Evolutionary conservation across 768 basidiomycete genomes (phyloP).

Genomic region (Lactarius psammicola): DNA sequence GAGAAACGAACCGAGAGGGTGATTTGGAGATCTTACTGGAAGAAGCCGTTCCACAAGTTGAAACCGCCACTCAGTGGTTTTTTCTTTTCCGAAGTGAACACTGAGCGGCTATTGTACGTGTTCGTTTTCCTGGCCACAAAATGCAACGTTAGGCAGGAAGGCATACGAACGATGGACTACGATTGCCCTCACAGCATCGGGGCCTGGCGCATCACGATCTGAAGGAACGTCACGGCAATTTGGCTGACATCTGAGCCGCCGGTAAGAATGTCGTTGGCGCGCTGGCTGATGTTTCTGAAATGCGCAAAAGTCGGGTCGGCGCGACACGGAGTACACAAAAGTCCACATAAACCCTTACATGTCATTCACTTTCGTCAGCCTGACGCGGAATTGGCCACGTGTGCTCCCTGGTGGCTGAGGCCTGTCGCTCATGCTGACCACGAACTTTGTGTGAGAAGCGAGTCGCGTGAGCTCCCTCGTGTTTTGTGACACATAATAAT

Average conservation of each 20-base stretch:
- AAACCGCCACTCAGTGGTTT: slow-evolving; percentile 24
- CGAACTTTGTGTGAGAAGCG: slow-evolving; percentile 8
- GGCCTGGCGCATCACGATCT: slow-evolving; percentile 26
- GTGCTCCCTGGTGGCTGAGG: slow-evolving; percentile 19
- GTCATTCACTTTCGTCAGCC: slow-evolving; percentile 23
- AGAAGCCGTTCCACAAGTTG: slow-evolving; percentile 28
- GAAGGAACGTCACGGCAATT: slow-evolving; percentile 20
- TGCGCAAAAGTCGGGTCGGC: not conserved
- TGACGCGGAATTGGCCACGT: slow-evolving; percentile 21
- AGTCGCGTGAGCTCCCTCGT: slow-evolving; percentile 10
- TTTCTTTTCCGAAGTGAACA: slow-evolving; percentile 19
- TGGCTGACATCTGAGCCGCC: slow-evolving; percentile 14
- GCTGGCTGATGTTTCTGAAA: slow-evolving; percentile 12
- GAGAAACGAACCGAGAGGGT: not conserved
- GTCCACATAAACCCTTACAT: slow-evolving; percentile 5
- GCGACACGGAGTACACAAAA: not conserved
- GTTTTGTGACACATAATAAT: not conserved
- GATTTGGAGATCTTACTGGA: slow-evolving; percentile 13
- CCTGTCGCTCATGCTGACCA: slow-evolving; percentile 16
- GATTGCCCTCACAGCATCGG: slow-evolving; percentile 25
- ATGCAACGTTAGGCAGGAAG: not conserved
- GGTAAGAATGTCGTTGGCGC: slow-evolving; percentile 19
- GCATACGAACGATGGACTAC: too few relatives aligned
- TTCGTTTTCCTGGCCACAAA: slow-evolving; percentile 9
- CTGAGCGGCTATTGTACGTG: slow-evolving; percentile 25